Evolutionary conservation across 1,284 basidiomycete species (phyloP).

Genomic region (Microbotryum intermedium): DNA sequence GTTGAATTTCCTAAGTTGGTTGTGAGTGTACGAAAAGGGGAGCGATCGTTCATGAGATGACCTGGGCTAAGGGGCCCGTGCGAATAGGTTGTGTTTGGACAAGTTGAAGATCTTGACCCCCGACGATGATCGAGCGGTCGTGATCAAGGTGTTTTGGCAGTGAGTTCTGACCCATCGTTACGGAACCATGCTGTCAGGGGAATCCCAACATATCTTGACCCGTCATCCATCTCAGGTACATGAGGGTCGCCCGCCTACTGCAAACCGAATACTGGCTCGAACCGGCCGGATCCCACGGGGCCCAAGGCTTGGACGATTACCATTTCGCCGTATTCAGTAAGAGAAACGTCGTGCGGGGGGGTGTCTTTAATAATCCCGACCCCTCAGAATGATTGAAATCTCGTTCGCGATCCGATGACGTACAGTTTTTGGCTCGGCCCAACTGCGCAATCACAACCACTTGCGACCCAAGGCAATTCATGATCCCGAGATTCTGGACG

Average conservation of each 20-base stretch:
- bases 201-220: too few species aligned
- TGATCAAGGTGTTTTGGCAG: constrained; percentile 86
- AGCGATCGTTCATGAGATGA: neutral
- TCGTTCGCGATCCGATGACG: neutral
- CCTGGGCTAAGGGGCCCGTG: neutral
- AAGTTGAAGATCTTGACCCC: constrained; percentile 59
- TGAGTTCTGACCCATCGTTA: too few species aligned
- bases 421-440: constrained; percentile 35
- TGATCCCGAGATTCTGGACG: constrained; percentile 83
- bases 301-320: constrained; percentile 97
- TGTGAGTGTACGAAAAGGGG: constrained; percentile 51
- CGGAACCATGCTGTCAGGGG: too few species aligned
- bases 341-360: too few species aligned
- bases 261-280: constrained; percentile 97
- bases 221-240: constrained; percentile 61
- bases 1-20: constrained; percentile 92
- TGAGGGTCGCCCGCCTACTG: constrained; percentile 77
- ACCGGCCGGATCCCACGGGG: constrained; percentile 85
- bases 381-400: neutral
- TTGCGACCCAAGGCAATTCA: constrained; percentile 88
- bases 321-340: constrained; percentile 83
- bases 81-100: constrained; percentile 66
- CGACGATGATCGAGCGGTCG: constrained; percentile 66
- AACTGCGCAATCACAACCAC: constrained; percentile 57
- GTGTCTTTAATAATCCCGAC: too few species aligned